Evolutionary conservation across 345 rosid genomes (phyloP), one percentile per base, ranked within the genome.

Genomic region (Clarkia xantiana): DNA sequence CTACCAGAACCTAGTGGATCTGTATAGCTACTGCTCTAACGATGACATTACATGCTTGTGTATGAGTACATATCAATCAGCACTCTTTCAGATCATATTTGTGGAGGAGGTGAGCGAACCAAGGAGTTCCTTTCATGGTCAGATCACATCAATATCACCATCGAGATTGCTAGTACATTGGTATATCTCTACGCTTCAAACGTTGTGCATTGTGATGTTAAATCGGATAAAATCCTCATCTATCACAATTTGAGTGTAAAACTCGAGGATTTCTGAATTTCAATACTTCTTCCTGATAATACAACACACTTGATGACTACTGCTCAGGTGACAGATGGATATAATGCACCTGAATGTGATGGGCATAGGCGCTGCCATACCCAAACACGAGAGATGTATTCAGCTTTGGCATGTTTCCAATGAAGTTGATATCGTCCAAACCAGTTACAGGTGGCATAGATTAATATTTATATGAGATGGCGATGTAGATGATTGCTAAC

Each of bases 121-220:
- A n/a, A n/a, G n/a, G n/a, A n/a, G n/a, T n/a, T n/a, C n/a, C n/a
- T n/a, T n/a, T n/a, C n/a, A n/a, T n/a, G n/a, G n/a, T n/a, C n/a
- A n/a, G n/a, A n/a, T n/a, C n/a, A n/a, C n/a, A n/a, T n/a, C n/a
- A n/a, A n/a, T n/a, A 69, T 77, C 17, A 51, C 61, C 0, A 13
- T 60, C 0, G 76, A 75, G 38, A 53, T 69, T 9, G 77, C 77
- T 17, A 49, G 53, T 0, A 73, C 77, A 14, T 54, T 74, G 0
- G 73, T 74, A 55, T 72, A 72, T 44, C 56, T 75, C 49, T 80
- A 78, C 40, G 52, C 45, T 14, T 62, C 64, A 0, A 69, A 51
- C 51, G 70, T 72, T 42, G 38, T 78, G 18, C 71, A 75, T 53
- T 78, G 72, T 0, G 76, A 78, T 48, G 69, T 74, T 59, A 79